Percentiles rank a stretch among this genome's conserved stretches.
These are phyloP conservation scores for Trichoderma virens DNA, from an alignment of 495 filamentous ascomycete genomes.

Conservation along the genomic window DNA sequence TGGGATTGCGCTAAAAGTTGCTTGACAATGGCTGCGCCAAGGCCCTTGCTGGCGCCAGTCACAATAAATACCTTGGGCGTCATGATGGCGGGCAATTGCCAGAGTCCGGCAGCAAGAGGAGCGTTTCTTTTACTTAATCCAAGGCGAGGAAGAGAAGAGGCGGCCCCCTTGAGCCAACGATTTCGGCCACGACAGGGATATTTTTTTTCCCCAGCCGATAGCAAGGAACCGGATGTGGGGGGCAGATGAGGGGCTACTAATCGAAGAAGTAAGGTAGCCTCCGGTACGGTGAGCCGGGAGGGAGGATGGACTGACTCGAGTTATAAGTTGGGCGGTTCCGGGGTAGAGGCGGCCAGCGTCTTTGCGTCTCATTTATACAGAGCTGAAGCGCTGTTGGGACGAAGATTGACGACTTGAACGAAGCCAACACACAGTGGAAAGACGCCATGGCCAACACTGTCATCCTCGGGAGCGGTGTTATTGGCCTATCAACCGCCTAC, in stretches of 20 bases:
- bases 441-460: constrained; percentile 43
- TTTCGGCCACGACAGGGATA: background rate
- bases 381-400: background rate
- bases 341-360: background rate
- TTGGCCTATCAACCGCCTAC: constrained; percentile 70
- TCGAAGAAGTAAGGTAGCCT: background rate
- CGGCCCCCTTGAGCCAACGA: background rate
- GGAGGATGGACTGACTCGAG: background rate
- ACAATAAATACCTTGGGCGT: constrained; percentile 54
- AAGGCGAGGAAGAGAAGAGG: background rate
- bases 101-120: background rate
- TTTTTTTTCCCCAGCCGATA: background rate
- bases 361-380: background rate
- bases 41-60: constrained; percentile 65
- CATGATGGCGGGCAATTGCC: background rate
- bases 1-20: constrained; percentile 60
- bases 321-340: background rate
- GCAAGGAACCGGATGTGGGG: background rate
- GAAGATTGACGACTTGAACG: too few species aligned
- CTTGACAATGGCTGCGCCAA: constrained; percentile 72
- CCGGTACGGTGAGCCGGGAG: background rate
- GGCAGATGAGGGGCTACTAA: background rate
- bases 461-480: constrained; percentile 73
- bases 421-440: constrained; percentile 9
- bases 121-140: background rate